Base-by-base conservation (phyloP, 768 basidiomycete species). In the Artomyces pyxidatus region DNA sequence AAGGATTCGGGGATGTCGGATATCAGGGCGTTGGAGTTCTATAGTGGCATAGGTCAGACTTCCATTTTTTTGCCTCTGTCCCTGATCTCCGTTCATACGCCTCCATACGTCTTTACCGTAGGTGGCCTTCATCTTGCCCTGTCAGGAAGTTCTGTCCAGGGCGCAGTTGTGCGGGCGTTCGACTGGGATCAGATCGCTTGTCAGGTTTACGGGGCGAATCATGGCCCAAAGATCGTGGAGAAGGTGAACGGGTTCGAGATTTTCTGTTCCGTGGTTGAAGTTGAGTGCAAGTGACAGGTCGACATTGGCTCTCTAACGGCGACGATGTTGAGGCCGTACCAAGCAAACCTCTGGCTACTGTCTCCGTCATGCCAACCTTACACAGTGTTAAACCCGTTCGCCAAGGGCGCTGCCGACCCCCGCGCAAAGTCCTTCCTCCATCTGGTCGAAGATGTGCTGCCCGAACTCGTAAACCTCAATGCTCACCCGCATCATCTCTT, bases 351-450 rank as follows among this genome's bases (percentile, higher is more conserved):
- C 4, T 90, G 88, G 88, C 73, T 90, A 16, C 63, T 88, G 39
- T 89, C 88, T 0, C 88, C 88, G 5, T 79, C 87, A 6, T 91
- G 88, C 61, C 88, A 90, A 59, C 88, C 88, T 0, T 90, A 89
- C 58, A 89, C 88, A 0, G 76, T 87, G 2, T 67, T 91, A 45
- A 88, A 87, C 58, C 80, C 85, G 3, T 68, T 73, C 12, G 83
- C 84, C 8, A 82, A 81, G 67, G 86, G 84, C 9, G 76, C 74
- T 7, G 65, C 66, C 10, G 88, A 91, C 66, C 83, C 87, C 10
- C 77, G 87, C 12, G 87, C 87, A 7, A 71, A 72, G 52, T 86
- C 85, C 0, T 91, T 90, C 63, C 69, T 88, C 19, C 80, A 85
- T 62, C 73, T 91, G 32, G 68, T 88, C 37, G 71, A 77, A 50